phyloP scores from a whole-genome alignment of 1,284 basidiomycete genomes.

The Mycena sp. region DNA sequence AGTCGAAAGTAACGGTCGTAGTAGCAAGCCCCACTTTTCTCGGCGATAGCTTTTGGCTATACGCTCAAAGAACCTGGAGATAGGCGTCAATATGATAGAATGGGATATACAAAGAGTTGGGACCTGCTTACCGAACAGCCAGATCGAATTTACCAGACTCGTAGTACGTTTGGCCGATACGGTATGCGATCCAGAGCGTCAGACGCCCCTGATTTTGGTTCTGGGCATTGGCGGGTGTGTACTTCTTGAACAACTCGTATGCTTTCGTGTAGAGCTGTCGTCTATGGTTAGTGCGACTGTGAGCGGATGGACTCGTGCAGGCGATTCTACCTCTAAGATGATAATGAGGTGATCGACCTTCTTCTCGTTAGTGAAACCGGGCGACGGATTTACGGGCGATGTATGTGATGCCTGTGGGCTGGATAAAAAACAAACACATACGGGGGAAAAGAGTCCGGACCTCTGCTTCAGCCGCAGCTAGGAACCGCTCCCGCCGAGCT shows the following conservation, averaged over 20 bases:
- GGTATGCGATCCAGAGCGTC: slow-evolving; percentile 86
- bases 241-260: slow-evolving; percentile 89
- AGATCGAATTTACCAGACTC: slow-evolving; percentile 82
- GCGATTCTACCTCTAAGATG: slow-evolving; percentile 74
- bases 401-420: slow-evolving; percentile 24
- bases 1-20: slow-evolving; percentile 74
- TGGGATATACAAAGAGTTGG: neutral
- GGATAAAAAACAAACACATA: neutral
- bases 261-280: slow-evolving; percentile 87
- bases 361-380: slow-evolving; percentile 84
- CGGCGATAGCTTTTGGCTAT: slow-evolving; percentile 87
- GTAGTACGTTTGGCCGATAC: slow-evolving; percentile 86
- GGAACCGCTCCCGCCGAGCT: slow-evolving; percentile 72
- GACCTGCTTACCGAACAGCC: slow-evolving; percentile 70
- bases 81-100: neutral
- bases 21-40: slow-evolving; percentile 80
- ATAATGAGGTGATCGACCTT: slow-evolving; percentile 88
- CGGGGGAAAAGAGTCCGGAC: slow-evolving; percentile 46
- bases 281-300: neutral
- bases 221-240: slow-evolving; percentile 50
- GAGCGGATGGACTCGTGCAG: neutral
- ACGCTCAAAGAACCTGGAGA: slow-evolving; percentile 83
- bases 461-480: slow-evolving; percentile 67
- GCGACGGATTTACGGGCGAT: slow-evolving; percentile 44
- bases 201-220: slow-evolving; percentile 71